phyloP scores from a whole-genome alignment of 306 rosid species.

The Citrullus mucosospermus region DNA sequence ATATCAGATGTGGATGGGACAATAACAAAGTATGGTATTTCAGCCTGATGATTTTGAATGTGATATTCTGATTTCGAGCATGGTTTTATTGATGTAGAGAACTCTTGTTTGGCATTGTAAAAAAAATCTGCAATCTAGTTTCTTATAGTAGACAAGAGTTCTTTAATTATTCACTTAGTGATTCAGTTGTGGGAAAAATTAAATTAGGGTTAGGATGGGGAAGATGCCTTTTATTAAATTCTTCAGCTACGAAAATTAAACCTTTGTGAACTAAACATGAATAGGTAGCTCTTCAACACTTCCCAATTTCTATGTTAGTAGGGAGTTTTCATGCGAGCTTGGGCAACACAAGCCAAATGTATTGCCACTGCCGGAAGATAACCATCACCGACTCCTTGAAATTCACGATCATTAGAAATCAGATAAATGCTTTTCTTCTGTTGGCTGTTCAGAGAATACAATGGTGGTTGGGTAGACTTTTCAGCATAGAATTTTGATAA shows the following conservation, averaged over 20 bases:
- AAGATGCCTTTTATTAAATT: neutral
- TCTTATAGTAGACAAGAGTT: neutral
- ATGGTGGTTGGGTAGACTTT: neutral
- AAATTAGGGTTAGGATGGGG: neutral
- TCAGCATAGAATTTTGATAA: neutral
- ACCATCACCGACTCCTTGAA: neutral
- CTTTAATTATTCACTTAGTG: neutral
- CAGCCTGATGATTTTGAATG: neutral
- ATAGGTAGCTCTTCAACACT: neutral
- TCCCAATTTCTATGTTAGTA: neutral
- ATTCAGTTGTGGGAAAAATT: neutral
- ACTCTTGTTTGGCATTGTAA: neutral
- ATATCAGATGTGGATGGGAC: slow-evolving; percentile 99
- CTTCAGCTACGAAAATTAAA: neutral
- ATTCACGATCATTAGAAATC: neutral
- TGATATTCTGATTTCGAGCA: neutral
- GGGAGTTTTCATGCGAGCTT: neutral
- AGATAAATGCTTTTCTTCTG: neutral
- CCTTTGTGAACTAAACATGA: neutral
- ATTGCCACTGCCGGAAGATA: neutral
- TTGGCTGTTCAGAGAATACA: neutral
- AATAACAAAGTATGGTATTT: slow-evolving; percentile 57
- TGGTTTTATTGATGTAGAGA: neutral
- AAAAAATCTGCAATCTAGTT: neutral
- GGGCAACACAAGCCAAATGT: neutral